A percentile compares a stretch with the other conserved stretches of the same genome.
Conservation (phyloP, 1,284 basidiomycete genomes). For the Boletus mariae region DNA sequence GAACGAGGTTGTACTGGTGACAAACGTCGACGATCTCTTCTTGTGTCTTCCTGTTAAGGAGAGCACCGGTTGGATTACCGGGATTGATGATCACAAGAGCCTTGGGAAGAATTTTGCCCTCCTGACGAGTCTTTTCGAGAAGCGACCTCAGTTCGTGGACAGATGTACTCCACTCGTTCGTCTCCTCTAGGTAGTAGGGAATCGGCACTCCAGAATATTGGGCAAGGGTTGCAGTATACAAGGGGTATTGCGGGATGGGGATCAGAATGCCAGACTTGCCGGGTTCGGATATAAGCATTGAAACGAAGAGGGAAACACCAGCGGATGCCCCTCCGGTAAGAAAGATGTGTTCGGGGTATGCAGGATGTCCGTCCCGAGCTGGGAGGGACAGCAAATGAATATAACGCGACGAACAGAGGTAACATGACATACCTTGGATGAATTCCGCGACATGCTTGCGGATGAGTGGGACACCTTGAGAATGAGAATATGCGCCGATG, state of each 20-base stretch:
- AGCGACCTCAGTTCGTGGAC: slow-evolving; percentile 65
- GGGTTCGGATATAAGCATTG: slow-evolving; percentile 67
- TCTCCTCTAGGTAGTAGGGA: slow-evolving; percentile 88
- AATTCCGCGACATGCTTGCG: slow-evolving; percentile 89
- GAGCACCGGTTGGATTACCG: slow-evolving; percentile 90
- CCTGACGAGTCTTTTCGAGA: slow-evolving; percentile 62
- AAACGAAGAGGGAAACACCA: slow-evolving; percentile 87
- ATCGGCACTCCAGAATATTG: slow-evolving; percentile 79
- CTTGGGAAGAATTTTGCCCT: slow-evolving; percentile 62
- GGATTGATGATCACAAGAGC: slow-evolving; percentile 95
- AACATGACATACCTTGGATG: slow-evolving; percentile 42
- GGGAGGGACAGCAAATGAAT: slow-evolving; percentile 14
- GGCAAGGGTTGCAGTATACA: slow-evolving; percentile 94
- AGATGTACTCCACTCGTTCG: slow-evolving; percentile 83
- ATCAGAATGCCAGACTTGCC: slow-evolving; percentile 80
- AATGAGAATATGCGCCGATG: slow-evolving; percentile 94
- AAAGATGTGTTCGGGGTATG: slow-evolving; percentile 87
- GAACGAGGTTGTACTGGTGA: slow-evolving; percentile 80
- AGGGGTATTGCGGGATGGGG: slow-evolving; percentile 97
- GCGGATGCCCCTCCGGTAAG: slow-evolving; percentile 92
- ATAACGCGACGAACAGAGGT: not conserved
- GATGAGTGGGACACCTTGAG: slow-evolving; percentile 89
- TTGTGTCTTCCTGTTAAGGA: slow-evolving; percentile 73
- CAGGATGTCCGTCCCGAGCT: slow-evolving; percentile 88
- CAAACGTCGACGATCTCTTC: slow-evolving; percentile 74